These are phyloP conservation scores for Torulaspora microellipsoides DNA, from an alignment of 805 yeast genomes.

Conservation along the genomic window DNA sequence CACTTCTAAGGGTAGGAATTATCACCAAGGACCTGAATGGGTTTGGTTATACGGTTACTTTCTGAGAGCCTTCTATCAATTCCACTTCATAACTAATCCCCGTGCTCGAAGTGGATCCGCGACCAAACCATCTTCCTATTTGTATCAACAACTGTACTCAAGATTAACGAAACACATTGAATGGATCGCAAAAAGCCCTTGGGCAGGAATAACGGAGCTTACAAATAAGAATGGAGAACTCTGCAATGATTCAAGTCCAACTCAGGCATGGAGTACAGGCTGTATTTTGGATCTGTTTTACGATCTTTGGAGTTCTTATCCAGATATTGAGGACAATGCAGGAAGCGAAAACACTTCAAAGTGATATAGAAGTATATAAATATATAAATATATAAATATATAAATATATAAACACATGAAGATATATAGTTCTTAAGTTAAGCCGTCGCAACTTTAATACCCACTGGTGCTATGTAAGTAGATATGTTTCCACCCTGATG, in stretches of 20 bases:
- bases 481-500: too few species aligned
- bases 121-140: conserved; percentile 43
- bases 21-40: conserved; percentile 99
- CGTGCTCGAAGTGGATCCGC: conserved; percentile 32
- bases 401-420: too few species aligned
- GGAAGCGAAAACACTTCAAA: background rate
- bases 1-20: conserved; percentile 91
- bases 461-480: too few species aligned
- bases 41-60: conserved; percentile 89
- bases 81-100: conserved; percentile 42
- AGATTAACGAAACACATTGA: conserved; percentile 60
- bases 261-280: conserved; percentile 95
- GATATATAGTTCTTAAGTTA: too few species aligned
- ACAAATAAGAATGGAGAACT: conserved; percentile 82
- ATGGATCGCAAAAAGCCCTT: conserved; percentile 71
- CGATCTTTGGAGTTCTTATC: conserved; percentile 47
- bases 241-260: conserved; percentile 86
- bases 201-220: conserved; percentile 93
- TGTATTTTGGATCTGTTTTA: conserved; percentile 76
- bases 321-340: conserved; percentile 3
- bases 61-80: conserved; percentile 64
- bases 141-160: conserved; percentile 54
- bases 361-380: too few species aligned
- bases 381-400: too few species aligned
- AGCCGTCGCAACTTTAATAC: too few species aligned